Percentiles rank a stretch among this genome's conserved stretches.
These are phyloP conservation scores for Beauveria asiatica DNA, from an alignment of 2,329 filamentous ascomycete genomes.

Conservation along the genomic window DNA sequence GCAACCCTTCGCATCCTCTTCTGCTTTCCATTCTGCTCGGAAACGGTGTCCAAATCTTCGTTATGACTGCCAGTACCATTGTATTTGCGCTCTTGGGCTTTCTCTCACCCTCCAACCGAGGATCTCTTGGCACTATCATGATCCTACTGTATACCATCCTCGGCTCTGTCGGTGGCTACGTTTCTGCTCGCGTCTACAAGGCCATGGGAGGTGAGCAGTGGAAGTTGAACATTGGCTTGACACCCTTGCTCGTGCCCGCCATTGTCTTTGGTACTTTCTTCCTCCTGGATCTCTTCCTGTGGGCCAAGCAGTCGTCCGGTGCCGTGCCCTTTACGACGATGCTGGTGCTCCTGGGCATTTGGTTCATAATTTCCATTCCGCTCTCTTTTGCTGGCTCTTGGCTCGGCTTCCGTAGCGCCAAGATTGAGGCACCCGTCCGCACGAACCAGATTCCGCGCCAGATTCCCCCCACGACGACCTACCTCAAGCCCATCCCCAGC, in stretches of 20 bases:
- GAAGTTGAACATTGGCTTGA: constrained; percentile 88
- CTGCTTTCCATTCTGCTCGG: constrained; percentile 82
- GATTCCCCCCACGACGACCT: constrained; percentile 76
- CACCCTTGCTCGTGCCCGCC: constrained; percentile 75
- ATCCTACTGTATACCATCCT: constrained; percentile 89
- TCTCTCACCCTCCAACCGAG: constrained; percentile 89
- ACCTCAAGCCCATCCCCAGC: constrained; percentile 78
- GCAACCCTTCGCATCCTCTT: constrained; percentile 72
- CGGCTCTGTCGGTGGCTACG: constrained; percentile 85
- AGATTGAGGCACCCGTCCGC: constrained; percentile 72
- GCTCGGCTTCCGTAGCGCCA: constrained; percentile 73
- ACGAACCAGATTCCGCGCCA: constrained; percentile 98
- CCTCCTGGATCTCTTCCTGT: constrained; percentile 90
- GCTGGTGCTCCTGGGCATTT: constrained; percentile 86
- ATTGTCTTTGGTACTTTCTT: constrained; percentile 87
- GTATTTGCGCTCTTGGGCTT: constrained; percentile 89
- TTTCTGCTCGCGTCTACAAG: constrained; percentile 88
- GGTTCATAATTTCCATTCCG: constrained; percentile 94
- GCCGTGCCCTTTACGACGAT: constrained; percentile 96
- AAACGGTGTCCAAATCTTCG: constrained; percentile 91
- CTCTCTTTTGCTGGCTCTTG: constrained; percentile 85
- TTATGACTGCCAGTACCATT: constrained; percentile 94
- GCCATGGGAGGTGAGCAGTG: constrained; percentile 84
- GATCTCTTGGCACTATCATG: constrained; percentile 86
- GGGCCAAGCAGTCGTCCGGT: constrained; percentile 84